These are phyloP conservation scores for Athelia sp. DNA, from an alignment of 1,284 basidiomycete species.

Conservation along the genomic window DNA sequence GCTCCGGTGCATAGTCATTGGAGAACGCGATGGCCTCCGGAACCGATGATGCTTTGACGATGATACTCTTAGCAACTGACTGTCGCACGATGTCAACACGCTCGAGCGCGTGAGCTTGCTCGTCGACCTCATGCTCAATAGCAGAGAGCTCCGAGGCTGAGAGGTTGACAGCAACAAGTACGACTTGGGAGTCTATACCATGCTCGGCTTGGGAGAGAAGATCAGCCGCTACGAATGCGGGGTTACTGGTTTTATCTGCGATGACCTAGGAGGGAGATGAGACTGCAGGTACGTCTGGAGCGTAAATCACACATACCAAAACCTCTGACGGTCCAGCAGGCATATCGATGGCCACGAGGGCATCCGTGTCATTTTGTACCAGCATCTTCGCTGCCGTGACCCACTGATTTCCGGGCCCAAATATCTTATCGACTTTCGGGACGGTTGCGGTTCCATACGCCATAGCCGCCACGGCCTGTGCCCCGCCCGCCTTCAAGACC, in stretches of 20 bases:
- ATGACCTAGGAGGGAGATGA: conserved; percentile 63
- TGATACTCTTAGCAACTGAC: conserved; percentile 90
- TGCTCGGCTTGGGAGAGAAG: conserved; percentile 98
- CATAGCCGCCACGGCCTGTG: conserved; percentile 95
- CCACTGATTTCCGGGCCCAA: conserved; percentile 99
- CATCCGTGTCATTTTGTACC: conserved; percentile 98
- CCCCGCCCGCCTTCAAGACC: conserved; percentile 92
- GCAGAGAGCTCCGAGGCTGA: conserved; percentile 55
- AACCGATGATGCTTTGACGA: conserved; percentile 67
- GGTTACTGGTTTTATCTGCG: conserved; percentile 82
- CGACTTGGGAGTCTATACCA: conserved; percentile 96
- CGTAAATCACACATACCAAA: conserved; percentile 46
- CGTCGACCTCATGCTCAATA: conserved; percentile 86
- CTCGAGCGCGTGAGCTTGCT: conserved; percentile 82
- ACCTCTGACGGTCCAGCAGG: conserved; percentile 98
- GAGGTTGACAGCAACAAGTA: conserved; percentile 81
- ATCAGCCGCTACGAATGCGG: conserved; percentile 94
- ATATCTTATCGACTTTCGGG: conserved; percentile 99
- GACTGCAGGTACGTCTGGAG: not conserved
- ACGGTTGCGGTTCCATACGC: conserved; percentile 95
- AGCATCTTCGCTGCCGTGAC: conserved; percentile 99
- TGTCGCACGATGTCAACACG: conserved; percentile 89
- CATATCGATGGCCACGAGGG: conserved; percentile 97
- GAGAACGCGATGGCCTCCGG: conserved; percentile 85
- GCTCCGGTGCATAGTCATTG: conserved; percentile 98